phyloP scores from a whole-genome alignment of 352 stramenopile genomes.

The Phytopythium oedochilum region DNA sequence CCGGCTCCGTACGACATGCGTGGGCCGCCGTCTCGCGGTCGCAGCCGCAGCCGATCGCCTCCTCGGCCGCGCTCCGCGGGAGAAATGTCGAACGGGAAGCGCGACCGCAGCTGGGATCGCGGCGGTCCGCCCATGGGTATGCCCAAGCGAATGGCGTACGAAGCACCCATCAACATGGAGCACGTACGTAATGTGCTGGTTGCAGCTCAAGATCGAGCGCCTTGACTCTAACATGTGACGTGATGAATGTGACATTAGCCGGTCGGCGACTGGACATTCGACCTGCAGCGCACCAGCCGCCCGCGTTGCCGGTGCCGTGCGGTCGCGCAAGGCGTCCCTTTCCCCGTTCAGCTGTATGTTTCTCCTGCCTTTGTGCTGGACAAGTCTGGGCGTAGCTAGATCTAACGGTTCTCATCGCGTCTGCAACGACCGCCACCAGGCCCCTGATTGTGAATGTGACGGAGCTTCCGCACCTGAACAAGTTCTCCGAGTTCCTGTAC shows the following conservation, averaged over 20 bases:
- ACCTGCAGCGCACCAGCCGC: conserved; percentile 44
- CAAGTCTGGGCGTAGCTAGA: too few relatives aligned
- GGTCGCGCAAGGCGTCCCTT: conserved; percentile 22
- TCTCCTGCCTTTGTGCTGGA: too few relatives aligned
- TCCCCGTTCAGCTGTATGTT: conserved; percentile 22
- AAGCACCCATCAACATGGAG: not conserved
- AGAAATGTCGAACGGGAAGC: conserved; percentile 24
- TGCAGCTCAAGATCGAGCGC: too few relatives aligned
- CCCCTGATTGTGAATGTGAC: conserved; percentile 48
- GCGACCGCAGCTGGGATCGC: conserved; percentile 38
- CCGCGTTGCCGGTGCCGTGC: conserved; percentile 46
- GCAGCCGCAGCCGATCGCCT: conserved; percentile 25
- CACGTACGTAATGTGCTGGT: conserved; percentile 3
- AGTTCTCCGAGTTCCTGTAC: conserved; percentile 60
- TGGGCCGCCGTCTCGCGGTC: conserved; percentile 17
- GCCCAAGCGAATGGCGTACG: not conserved
- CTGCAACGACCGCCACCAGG: too few relatives aligned
- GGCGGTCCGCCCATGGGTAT: conserved; percentile 15
- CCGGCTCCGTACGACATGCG: conserved; percentile 18
- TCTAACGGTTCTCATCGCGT: too few relatives aligned
- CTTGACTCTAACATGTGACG: not conserved
- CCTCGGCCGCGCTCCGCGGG: conserved; percentile 19
- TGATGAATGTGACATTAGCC: conserved; percentile 4
- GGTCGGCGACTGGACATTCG: conserved; percentile 31
- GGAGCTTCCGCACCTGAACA: conserved; percentile 44